phyloP scores from a whole-genome alignment of 2,329 filamentous ascomycete species.

The Trematosphaeria pertusa region DNA sequence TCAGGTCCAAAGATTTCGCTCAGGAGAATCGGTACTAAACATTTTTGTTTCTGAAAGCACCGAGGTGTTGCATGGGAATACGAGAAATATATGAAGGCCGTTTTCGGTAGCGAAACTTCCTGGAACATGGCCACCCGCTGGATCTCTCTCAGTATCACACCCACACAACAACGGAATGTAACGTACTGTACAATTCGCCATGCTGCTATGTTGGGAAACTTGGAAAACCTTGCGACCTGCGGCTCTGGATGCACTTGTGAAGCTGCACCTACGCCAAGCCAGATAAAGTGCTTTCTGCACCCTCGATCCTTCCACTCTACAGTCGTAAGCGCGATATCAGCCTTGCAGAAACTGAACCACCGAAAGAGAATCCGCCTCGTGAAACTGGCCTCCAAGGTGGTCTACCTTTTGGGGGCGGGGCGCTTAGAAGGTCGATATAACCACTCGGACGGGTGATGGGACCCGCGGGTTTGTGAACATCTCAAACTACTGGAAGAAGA shows the following conservation, averaged over 20 bases:
- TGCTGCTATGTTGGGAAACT: no score
- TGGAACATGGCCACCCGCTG: no score
- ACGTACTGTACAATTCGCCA: not conserved
- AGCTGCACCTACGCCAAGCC: no score
- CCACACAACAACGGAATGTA: not conserved
- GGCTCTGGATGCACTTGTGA: no score
- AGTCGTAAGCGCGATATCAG: not conserved
- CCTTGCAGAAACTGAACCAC: not conserved
- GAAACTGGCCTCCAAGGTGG: not conserved
- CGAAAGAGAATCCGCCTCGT: not conserved
- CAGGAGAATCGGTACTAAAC: no score
- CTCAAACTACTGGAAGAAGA: not conserved
- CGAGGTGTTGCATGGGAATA: no score
- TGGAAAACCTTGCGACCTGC: no score
- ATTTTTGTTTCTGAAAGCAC: no score
- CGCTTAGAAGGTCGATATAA: not conserved
- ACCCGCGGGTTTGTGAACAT: not conserved
- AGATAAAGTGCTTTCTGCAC: not conserved
- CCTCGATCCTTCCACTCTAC: not conserved
- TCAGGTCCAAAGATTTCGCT: not conserved
- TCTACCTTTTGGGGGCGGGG: not conserved
- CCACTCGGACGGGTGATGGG: not conserved
- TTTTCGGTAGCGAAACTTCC: no score
- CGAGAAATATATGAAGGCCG: no score
- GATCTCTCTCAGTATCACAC: not conserved